Evolutionary conservation across 2,329 filamentous ascomycete genomes (phyloP).

Genomic region (Aspergillus sp.): DNA sequence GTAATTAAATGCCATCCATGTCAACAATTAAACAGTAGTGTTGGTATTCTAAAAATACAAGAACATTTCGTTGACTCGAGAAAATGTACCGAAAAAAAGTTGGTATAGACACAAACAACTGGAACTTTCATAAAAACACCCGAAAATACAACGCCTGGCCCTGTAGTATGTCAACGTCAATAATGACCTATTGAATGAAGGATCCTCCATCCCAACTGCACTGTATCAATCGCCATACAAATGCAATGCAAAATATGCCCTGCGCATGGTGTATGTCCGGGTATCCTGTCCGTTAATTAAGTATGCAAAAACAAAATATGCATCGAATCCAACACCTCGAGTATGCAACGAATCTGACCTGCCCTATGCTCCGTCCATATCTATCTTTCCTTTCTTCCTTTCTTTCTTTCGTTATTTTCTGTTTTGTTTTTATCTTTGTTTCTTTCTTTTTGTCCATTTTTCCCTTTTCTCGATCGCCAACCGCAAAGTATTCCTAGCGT

Average conservation of each 20-base stretch:
- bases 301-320: not conserved
- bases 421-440: not conserved
- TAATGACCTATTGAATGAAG: not conserved
- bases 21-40: no score
- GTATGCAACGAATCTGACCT: not conserved
- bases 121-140: no score
- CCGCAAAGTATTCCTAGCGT: not conserved
- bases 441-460: not conserved
- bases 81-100: no score
- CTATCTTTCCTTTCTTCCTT: not conserved
- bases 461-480: not conserved
- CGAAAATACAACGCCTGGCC: not conserved
- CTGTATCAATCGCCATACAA: not conserved
- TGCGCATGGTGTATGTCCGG: not conserved
- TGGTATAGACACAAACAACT: no score
- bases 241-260: not conserved
- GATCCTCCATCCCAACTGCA: not conserved
- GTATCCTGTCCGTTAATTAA: not conserved
- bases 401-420: not conserved
- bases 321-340: not conserved
- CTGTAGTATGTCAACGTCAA: not conserved
- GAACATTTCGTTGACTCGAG: no score
- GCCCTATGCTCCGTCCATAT: constrained; percentile 15
- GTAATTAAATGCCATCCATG: no score
- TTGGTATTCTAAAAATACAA: no score